phyloP scores from a whole-genome alignment of 2,329 filamentous ascomycete species.

The Cercospora beticola region DNA sequence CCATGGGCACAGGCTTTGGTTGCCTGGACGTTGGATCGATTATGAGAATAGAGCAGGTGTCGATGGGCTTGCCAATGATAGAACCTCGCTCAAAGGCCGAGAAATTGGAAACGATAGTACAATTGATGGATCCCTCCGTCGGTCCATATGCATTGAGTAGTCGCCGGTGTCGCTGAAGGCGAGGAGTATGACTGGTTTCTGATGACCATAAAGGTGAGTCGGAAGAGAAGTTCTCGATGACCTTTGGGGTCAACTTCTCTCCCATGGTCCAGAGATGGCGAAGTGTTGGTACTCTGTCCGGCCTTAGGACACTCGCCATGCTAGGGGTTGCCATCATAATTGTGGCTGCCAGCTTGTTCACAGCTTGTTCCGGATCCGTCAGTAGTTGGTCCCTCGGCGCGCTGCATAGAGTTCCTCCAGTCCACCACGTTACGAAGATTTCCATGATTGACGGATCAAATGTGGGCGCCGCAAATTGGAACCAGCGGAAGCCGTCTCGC shows the following conservation, averaged over 20 bases:
- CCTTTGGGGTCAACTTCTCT: slow-evolving; percentile 19
- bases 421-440: slow-evolving; percentile 25
- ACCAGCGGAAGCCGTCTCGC: slow-evolving; percentile 23
- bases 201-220: slow-evolving; percentile 9
- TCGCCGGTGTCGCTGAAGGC: slow-evolving; percentile 11
- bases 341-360: slow-evolving; percentile 17
- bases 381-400: slow-evolving; percentile 18
- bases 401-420: slow-evolving; percentile 24
- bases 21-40: neutral
- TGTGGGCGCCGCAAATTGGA: slow-evolving; percentile 19
- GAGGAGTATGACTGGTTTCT: slow-evolving; percentile 7
- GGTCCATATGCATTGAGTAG: slow-evolving; percentile 26
- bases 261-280: slow-evolving; percentile 24
- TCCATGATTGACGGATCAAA: slow-evolving; percentile 26
- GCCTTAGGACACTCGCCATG: slow-evolving; percentile 21
- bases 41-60: neutral
- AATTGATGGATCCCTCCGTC: slow-evolving; percentile 23
- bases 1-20: neutral
- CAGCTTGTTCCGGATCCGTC: slow-evolving; percentile 15
- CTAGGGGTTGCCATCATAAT: slow-evolving; percentile 23
- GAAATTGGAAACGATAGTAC: slow-evolving; percentile 7
- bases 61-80: neutral
- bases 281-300: slow-evolving; percentile 16
- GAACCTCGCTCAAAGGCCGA: neutral
- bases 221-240: slow-evolving; percentile 21